A percentile compares a stretch with the other conserved stretches of the same genome.
Evolutionary conservation across 305 asterid genomes (phyloP).

Genomic region (Caryopteris hybrid): DNA sequence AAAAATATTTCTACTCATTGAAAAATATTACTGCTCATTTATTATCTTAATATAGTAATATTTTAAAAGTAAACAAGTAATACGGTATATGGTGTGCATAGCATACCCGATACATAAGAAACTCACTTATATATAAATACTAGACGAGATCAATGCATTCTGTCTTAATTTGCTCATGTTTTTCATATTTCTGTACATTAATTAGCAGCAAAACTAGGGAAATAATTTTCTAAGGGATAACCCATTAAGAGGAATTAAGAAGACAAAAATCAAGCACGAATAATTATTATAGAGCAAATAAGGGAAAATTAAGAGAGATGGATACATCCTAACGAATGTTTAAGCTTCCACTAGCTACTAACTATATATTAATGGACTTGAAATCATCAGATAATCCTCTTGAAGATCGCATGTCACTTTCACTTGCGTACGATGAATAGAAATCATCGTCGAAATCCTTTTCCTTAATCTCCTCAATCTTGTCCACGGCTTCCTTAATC

Average conservation of each 20-base stretch:
- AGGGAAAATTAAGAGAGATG: background rate
- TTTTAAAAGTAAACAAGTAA: too few species aligned
- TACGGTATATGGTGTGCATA: too few species aligned
- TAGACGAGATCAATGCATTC: too few species aligned
- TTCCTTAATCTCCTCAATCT: constrained; percentile 59
- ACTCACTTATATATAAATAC: too few species aligned
- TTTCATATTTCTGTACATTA: too few species aligned
- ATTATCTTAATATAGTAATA: too few species aligned
- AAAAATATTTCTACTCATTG: too few species aligned
- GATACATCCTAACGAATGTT: background rate
- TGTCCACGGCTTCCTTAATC: constrained; percentile 51
- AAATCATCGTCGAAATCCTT: constrained; percentile 44
- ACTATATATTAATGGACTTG: constrained; percentile 22
- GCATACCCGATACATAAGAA: too few species aligned
- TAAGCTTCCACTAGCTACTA: background rate
- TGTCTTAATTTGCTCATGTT: too few species aligned
- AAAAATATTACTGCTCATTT: too few species aligned
- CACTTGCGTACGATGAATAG: constrained; percentile 46
- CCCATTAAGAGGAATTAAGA: background rate
- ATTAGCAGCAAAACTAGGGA: background rate
- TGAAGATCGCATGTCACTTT: constrained; percentile 44
- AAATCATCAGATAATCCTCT: constrained; percentile 62
- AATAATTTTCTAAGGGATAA: background rate
- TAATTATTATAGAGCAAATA: background rate
- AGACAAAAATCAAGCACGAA: background rate